Base-by-base conservation (phyloP, 2,329 filamentous ascomycete species). In the Sclerotinia borealis region DNA sequence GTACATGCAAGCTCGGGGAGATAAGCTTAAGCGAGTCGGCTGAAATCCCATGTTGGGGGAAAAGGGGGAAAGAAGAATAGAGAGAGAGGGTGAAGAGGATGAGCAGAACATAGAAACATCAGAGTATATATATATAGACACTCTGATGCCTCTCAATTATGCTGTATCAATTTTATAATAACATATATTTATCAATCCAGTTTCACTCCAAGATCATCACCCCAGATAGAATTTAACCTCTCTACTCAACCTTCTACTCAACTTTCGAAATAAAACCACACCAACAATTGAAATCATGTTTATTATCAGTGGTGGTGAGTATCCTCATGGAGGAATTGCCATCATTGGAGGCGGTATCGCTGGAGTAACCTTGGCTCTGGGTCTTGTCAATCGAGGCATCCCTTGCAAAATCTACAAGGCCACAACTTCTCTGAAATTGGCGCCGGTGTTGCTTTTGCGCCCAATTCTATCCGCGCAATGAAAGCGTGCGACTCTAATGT, bases 291-390 rank as follows among this genome's bases (percentile, higher is more conserved):
- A 48, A 17, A 9, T 3, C 4, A 27, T 48, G 6, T 27, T 13
- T 48, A 13, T 15, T 15, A 39, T 5, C 17, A 50, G 22, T 22
- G 2, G 17, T n/a, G 41, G 36, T 19, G 29, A 51, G 29, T 59
- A 37, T 47, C 29, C 41, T 15, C 39, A 27, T 47, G 41, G 55
- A 31, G 49, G 49, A 36, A 52, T 52, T 27, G 67, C 69, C 29
- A 67, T 70, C 11, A 52, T 69, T 48, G 69, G 69, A 17, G 69
- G 69, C 19, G 68, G 69, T 25, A 66, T 71, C 19, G 63, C 51
- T n/a, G 67, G 67, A 8, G 31, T 68, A 10, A 63, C 56, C 5
- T 50, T 68, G 6, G 62, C 54, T 3, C 47, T 69, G 13, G 68
- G 56, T 6, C 63, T 71, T n/a, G 22, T 52, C 15, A 34, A 55